Evolutionary conservation across 768 basidiomycete genomes (phyloP), one percentile per base, ranked within the genome.

Genomic region (Lentinula sp.): DNA sequence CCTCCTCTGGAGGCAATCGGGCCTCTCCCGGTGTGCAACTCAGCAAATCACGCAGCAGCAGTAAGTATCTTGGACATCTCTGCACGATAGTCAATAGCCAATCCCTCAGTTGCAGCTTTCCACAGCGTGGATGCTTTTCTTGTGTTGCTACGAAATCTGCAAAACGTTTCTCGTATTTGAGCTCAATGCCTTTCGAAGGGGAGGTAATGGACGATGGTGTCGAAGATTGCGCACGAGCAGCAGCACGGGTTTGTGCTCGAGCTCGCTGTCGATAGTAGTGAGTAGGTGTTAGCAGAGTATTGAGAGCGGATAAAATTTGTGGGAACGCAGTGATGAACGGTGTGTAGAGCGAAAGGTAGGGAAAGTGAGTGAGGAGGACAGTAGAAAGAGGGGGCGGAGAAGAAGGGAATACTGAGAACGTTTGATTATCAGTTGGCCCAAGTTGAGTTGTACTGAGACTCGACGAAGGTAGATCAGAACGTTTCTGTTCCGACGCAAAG

Each of bases 81-180:
- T 95, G 93, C 6, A 95, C 88, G 52, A 93, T 85, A 2, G 90
- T 91, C 58, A 95, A 78, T 9, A 95, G 81, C 86, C 93, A 95
- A 68, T 93, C 91, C 7, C 87, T 80, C 35, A 95, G 76, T 66
- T 86, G 87, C 53, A 95, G 80, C 69, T 83, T 88, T 39, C 85
- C 85, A 67, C 91, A 93, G 8, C 79, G 76, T 1, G 85, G 83
- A 64, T 93, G 84, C 4, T 79, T 75, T 69, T 95, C 91, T 66
- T 86, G 87, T 18, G 72, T 73, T 6, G 77, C 72, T 18, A 95
- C 70, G 70, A 91, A 93, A 1, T 75, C 61, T 0, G 87, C 79
- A 68, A 94, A 93, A 0, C 57, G 76, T 66, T 13, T 76, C 10
- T 59, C 45, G 37, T 48, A 59, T 18, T 35, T 48, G 5, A 59